These are phyloP conservation scores for Thelonectria blattea DNA, from an alignment of 2,329 filamentous ascomycete species.

Conservation along the genomic window DNA sequence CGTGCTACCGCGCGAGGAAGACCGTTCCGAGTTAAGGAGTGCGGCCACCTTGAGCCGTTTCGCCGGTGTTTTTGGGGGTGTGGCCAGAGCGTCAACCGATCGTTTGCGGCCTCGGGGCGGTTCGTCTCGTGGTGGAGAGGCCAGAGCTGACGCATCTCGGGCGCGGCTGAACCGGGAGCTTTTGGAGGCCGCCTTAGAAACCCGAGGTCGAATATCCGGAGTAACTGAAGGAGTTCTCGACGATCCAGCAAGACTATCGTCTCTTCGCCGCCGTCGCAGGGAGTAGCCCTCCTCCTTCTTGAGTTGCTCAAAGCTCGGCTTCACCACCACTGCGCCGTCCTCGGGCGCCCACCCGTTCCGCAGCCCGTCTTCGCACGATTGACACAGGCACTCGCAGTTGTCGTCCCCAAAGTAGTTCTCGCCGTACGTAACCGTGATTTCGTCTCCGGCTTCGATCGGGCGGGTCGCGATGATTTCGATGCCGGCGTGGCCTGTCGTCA, in stretches of 20 bases:
- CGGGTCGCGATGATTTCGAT: constrained; percentile 89
- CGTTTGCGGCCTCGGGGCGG: constrained; percentile 46
- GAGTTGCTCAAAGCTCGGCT: constrained; percentile 60
- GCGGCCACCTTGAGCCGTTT: constrained; percentile 53
- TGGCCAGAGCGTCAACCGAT: constrained; percentile 52
- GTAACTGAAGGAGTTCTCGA: constrained; percentile 65
- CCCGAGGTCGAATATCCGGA: constrained; percentile 59
- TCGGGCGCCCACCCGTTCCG: constrained; percentile 82
- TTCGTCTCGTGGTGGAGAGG: constrained; percentile 38
- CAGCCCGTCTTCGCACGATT: constrained; percentile 77
- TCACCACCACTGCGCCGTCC: constrained; percentile 53
- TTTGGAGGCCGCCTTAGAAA: constrained; percentile 50
- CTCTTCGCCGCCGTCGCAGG: constrained; percentile 60
- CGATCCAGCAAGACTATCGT: constrained; percentile 54
- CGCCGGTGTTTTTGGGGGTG: constrained; percentile 61
- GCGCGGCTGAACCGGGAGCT: constrained; percentile 42
- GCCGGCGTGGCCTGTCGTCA: constrained; percentile 81
- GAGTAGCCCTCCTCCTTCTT: constrained; percentile 58
- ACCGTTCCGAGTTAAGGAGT: constrained; percentile 37
- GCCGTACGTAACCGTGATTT: constrained; percentile 96
- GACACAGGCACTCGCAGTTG: constrained; percentile 94
- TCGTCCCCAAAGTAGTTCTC: constrained; percentile 95
- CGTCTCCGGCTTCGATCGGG: constrained; percentile 85
- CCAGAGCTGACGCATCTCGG: constrained; percentile 41
- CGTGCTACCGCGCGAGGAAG: constrained; percentile 49